Evolutionary conservation across 441 rosid species (phyloP).

Genomic region (Rhodomyrtus psidioides): DNA sequence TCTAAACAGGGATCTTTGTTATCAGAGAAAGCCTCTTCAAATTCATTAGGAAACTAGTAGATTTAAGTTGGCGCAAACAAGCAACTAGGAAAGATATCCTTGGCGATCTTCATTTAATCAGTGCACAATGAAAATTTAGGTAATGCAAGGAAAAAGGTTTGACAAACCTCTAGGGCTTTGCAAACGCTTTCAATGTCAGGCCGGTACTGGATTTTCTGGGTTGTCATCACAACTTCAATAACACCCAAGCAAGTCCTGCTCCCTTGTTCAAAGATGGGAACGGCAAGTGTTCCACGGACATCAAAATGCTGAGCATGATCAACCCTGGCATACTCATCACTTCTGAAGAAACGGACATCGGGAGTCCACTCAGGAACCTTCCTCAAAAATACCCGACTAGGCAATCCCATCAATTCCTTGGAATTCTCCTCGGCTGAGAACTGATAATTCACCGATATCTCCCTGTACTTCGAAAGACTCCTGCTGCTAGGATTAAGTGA

Average conservation of each 20-base stretch:
- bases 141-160: not conserved
- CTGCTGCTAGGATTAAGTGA: constrained; percentile 45
- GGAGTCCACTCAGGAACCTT: constrained; percentile 96
- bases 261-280: constrained; percentile 87
- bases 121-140: not conserved
- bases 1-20: not conserved
- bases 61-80: not conserved
- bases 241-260: constrained; percentile 84
- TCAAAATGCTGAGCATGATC: constrained; percentile 60
- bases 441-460: constrained; percentile 63
- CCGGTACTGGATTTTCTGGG: constrained; percentile 46
- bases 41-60: not conserved
- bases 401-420: constrained; percentile 57
- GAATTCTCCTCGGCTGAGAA: constrained; percentile 70
- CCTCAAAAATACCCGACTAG: constrained; percentile 80
- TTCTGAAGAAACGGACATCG: constrained; percentile 78
- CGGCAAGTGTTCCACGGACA: constrained; percentile 81
- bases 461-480: constrained; percentile 64
- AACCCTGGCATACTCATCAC: constrained; percentile 78
- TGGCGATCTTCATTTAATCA: not conserved
- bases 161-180: constrained; percentile 78
- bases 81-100: not conserved
- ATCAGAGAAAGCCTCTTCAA: not conserved
- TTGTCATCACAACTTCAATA: constrained; percentile 76
- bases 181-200: constrained; percentile 78